Percentiles rank a stretch among this genome's conserved stretches.
These are phyloP conservation scores for Dictyostelium intermedium DNA, from an alignment of 78 protist genomes.

Conservation along the genomic window DNA sequence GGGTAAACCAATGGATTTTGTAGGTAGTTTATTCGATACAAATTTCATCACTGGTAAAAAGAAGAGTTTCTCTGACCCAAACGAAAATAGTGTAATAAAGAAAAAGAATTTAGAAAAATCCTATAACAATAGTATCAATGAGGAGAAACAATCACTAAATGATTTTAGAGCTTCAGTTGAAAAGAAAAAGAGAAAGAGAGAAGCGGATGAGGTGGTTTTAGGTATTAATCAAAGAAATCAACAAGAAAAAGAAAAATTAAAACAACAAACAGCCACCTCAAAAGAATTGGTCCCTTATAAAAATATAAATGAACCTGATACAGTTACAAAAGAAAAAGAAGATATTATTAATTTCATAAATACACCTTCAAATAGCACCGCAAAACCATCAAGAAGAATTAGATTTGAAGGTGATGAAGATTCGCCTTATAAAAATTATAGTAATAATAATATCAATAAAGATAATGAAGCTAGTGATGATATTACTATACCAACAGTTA, in stretches of 20 bases:
- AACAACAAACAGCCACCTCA: neutral
- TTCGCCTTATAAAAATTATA: neutral
- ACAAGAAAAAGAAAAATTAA: neutral
- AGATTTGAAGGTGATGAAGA: neutral
- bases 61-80: neutral
- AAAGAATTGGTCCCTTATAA: neutral
- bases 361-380: neutral
- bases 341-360: neutral
- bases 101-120: neutral
- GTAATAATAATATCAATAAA: neutral
- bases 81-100: neutral
- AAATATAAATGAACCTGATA: neutral
- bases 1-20: neutral
- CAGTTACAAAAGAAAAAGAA: neutral
- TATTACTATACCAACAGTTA: neutral
- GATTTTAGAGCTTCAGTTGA: neutral
- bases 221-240: neutral
- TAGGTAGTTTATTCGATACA: neutral
- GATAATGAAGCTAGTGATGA: neutral
- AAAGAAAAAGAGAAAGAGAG: neutral
- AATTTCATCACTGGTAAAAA: neutral
- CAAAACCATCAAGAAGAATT: neutral
- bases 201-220: neutral
- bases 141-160: neutral
- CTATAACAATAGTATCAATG: neutral